Percentiles rank a stretch among this genome's conserved stretches.
These are phyloP conservation scores for Handroanthus guayacan DNA, from an alignment of 257 asterid species.

Conservation along the genomic window DNA sequence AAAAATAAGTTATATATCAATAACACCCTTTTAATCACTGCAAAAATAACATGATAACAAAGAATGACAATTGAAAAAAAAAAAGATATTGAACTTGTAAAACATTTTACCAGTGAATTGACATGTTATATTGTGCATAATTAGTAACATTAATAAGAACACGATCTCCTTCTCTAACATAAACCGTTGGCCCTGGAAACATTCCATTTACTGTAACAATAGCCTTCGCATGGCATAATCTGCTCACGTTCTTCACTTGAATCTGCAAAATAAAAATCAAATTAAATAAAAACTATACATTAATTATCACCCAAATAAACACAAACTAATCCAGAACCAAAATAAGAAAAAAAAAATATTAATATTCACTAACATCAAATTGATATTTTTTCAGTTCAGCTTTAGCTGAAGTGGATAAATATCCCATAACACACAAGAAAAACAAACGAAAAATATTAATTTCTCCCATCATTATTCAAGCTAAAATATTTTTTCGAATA, in stretches of 20 bases:
- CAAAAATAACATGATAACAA: not conserved
- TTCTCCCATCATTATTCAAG: slow-evolving; percentile 29
- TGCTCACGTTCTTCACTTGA: slow-evolving; percentile 53
- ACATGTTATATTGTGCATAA: slow-evolving; percentile 57
- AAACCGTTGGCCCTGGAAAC: slow-evolving; percentile 67
- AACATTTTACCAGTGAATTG: slow-evolving; percentile 56
- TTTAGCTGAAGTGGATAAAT: slow-evolving; percentile 28
- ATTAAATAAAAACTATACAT: not conserved
- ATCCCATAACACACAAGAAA: slow-evolving; percentile 34
- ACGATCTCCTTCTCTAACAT: slow-evolving; percentile 63
- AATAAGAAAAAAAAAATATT: too few species aligned
- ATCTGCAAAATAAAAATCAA: slow-evolving; percentile 37
- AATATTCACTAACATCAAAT: slow-evolving; percentile 41
- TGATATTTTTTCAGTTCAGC: slow-evolving; percentile 54
- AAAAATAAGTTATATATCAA: too few species aligned
- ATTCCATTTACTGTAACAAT: slow-evolving; percentile 62
- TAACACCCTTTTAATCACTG: not conserved
- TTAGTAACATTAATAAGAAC: slow-evolving; percentile 54
- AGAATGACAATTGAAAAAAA: not conserved
- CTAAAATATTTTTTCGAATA: not conserved
- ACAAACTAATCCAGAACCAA: not conserved
- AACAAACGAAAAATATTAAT: slow-evolving; percentile 20
- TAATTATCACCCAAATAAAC: not conserved
- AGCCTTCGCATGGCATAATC: slow-evolving; percentile 61
- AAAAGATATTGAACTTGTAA: not conserved